phyloP scores from a whole-genome alignment of 2,329 filamentous ascomycete genomes.

The Beauveria pseudobassiana region DNA sequence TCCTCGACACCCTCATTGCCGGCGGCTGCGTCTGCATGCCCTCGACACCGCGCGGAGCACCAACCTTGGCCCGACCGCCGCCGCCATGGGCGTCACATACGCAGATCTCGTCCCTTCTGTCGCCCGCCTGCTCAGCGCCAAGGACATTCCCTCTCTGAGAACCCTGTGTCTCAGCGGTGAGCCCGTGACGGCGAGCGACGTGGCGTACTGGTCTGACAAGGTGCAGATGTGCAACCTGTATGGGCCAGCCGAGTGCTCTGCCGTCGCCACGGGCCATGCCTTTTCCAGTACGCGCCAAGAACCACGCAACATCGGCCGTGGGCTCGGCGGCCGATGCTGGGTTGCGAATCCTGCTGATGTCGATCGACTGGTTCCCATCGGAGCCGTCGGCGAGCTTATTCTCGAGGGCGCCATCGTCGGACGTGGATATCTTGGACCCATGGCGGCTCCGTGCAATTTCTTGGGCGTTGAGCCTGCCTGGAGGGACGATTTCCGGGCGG shows the following conservation, averaged over 20 bases:
- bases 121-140: not conserved
- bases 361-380: constrained; percentile 11
- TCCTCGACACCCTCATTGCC: not conserved
- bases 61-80: constrained; percentile 5
- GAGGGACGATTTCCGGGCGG: not conserved
- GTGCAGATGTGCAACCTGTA: not conserved
- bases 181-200: not conserved
- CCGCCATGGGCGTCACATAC: constrained; percentile 8
- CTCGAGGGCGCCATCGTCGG: constrained; percentile 14
- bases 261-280: not conserved
- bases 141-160: not conserved
- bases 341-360: not conserved
- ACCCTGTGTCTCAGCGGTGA: not conserved
- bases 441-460: constrained; percentile 17
- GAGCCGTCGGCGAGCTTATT: constrained; percentile 14
- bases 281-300: not conserved
- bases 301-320: constrained; percentile 4
- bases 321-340: not conserved
- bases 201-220: not conserved
- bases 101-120: not conserved
- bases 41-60: not conserved
- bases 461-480: not conserved
- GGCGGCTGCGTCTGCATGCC: constrained; percentile 11
- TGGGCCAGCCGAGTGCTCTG: not conserved
- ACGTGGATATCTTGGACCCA: constrained; percentile 11